Base-by-base conservation (phyloP, 352 stramenopile species). In the Phytophthora macrochlamydospora region DNA sequence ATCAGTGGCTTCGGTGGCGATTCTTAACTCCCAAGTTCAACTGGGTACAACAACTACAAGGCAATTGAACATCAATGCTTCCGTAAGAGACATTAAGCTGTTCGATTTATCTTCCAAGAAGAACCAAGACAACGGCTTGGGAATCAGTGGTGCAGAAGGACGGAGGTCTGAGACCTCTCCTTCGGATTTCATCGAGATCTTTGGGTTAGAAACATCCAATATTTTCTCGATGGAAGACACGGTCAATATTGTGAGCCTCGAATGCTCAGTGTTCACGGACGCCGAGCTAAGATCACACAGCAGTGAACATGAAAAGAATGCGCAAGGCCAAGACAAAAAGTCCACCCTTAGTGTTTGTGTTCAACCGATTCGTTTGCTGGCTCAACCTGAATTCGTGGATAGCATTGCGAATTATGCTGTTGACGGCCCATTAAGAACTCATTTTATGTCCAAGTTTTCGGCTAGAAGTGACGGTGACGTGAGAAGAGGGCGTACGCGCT, bases 361-460 rank as follows among this genome's bases (percentile, higher is more conserved):
- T 43, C 76, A 91, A 32, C 83, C 83, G 44, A 62, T 88, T 45
- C 80, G 80, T 49, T 57, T 92, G 31, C 52, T 89, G 40, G 67
- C 84, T 2, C 75, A 89, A 14, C 78, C 82, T 29, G 68, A 82
- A 9, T 92, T 92, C 55, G 58, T 92, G 59, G 83, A 92, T 30
- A 83, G 54, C 31, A 31, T 92, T 11, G 70, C 69, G 5, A 85
- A 76, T 40, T 92, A 87, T 65, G 64, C 81, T 8, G 45, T 92
- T 12, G 75, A 91, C 60, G 83, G 86, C 28, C 68, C 76, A 12
- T 61, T 94, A 37, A 63, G 65, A n/a, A 49, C 73, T 29, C 69
- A 87, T 44, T 73, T 89, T 62, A 14, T 68, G 8, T 61, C 59
- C n/a, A 79, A 76, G 33, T 38, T 63, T 31, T 54, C 45, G 14